Base-by-base conservation (phyloP, 805 yeast genomes). In the Myxozyma vanderwaltii region DNA sequence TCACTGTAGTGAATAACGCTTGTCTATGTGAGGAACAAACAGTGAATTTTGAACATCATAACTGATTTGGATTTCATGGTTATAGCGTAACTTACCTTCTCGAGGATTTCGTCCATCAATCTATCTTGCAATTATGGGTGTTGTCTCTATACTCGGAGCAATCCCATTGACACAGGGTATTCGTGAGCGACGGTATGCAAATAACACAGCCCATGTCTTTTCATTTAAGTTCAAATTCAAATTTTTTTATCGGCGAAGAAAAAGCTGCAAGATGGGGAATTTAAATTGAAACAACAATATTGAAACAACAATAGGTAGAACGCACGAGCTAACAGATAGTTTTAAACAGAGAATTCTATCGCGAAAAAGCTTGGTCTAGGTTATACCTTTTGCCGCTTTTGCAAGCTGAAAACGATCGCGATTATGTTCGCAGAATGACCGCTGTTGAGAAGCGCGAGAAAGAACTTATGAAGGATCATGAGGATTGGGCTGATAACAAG, bases 331-430 rank as follows among this genome's bases (percentile, higher is more conserved):
- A 27, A 56, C 23, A 15, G 15, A 15, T 21, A 4, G 21, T 7
- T 19, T 27, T 19, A 10, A 17, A 13, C 55, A 76, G 86, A 67
- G 96, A 89, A 74, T 79, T 88, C 41, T 73, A 82, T 41, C 80
- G 96, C 68, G 96, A 89, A 74, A 83, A 82, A 69, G 78, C 81
- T 61, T 89, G 94, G 91, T 80, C 91, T 7, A 80, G 95, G 67
- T 82, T 88, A 69, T 76, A 86, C 71, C 72, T 89, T 48, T 79
- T 83, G 68, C 96, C 96, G 1, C 76, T 87, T 64, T 79, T 89
- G 55, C 81, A 84, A 67, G 96, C 96, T 43, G 96, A 89, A 75
- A 84, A 83, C 67, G 96, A 89, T 73, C 81, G 96, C 71, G 88
- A 86, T 68, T 72, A 80, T 43, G 89, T 88, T 43, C 82, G 96